phyloP scores from a whole-genome alignment of 345 rosid genomes.

The Gossypium anomalum region DNA sequence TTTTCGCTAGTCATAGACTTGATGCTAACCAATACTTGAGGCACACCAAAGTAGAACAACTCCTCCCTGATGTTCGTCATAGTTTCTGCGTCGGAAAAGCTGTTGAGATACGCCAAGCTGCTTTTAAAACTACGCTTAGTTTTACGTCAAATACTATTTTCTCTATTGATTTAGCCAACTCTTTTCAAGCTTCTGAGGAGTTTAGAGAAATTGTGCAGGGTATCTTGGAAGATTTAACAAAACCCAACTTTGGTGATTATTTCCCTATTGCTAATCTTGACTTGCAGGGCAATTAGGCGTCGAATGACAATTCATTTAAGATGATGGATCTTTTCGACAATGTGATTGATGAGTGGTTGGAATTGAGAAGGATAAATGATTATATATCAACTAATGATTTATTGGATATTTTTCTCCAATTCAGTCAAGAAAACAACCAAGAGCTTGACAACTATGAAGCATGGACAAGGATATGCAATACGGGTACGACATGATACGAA shows the following conservation, averaged over 20 bases:
- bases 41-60: constrained; percentile 16
- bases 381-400: background rate
- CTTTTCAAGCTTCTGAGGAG: constrained; percentile 13
- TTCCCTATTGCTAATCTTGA: background rate
- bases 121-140: constrained; percentile 22
- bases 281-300: background rate
- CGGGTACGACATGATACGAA: no score
- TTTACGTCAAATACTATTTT: constrained; percentile 14
- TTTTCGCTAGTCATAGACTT: constrained; percentile 32
- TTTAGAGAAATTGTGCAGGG: constrained; percentile 14
- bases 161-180: constrained; percentile 19
- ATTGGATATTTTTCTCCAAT: background rate
- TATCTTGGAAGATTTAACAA: constrained; percentile 30
- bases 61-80: constrained; percentile 11
- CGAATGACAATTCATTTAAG: background rate
- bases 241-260: constrained; percentile 11
- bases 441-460: background rate
- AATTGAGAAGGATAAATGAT: background rate
- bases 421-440: background rate
- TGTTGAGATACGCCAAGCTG: constrained; percentile 18
- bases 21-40: constrained; percentile 28
- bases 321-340: background rate
- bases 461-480: no score
- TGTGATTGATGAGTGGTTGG: background rate
- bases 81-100: background rate